Percentiles rank a stretch among this genome's conserved stretches.
Conservation (phyloP, 1,139 yeast species). For the Debaryomycetaceae sp. region DNA sequence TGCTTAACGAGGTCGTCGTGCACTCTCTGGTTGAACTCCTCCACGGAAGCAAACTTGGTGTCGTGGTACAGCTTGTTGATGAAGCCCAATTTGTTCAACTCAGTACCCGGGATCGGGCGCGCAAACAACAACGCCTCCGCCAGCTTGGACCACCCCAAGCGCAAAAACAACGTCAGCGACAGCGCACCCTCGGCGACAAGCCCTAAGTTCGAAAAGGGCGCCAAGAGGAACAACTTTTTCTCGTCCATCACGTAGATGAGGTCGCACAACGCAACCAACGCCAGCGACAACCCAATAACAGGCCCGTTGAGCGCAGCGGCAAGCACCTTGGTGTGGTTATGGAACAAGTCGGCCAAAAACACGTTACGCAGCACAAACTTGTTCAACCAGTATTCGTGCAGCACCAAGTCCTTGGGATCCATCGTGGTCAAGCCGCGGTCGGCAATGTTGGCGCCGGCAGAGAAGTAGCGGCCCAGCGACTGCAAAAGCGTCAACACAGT, state of each 20-base stretch:
- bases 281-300: constrained; percentile 75
- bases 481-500: constrained; percentile 66
- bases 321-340: constrained; percentile 67
- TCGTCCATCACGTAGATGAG: constrained; percentile 66
- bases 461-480: constrained; percentile 71
- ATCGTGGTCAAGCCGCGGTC: constrained; percentile 23
- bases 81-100: constrained; percentile 55
- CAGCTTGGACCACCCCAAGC: constrained; percentile 73
- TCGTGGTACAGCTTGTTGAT: constrained; percentile 47
- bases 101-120: constrained; percentile 60
- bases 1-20: constrained; percentile 42
- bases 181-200: constrained; percentile 82
- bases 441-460: constrained; percentile 79
- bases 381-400: constrained; percentile 54
- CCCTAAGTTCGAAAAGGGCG: constrained; percentile 83
- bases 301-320: constrained; percentile 85
- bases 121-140: constrained; percentile 71
- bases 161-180: constrained; percentile 60
- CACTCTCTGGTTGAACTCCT: constrained; percentile 57
- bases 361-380: constrained; percentile 68
- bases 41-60: constrained; percentile 44
- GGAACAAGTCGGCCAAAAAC: constrained; percentile 63
- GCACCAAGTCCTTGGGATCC: constrained; percentile 25
- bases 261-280: constrained; percentile 72
- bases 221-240: constrained; percentile 51